A percentile compares a stretch with the other conserved stretches of the same genome.
phyloP scores from a whole-genome alignment of 208 protist species.

The Leishmania mexicana region DNA sequence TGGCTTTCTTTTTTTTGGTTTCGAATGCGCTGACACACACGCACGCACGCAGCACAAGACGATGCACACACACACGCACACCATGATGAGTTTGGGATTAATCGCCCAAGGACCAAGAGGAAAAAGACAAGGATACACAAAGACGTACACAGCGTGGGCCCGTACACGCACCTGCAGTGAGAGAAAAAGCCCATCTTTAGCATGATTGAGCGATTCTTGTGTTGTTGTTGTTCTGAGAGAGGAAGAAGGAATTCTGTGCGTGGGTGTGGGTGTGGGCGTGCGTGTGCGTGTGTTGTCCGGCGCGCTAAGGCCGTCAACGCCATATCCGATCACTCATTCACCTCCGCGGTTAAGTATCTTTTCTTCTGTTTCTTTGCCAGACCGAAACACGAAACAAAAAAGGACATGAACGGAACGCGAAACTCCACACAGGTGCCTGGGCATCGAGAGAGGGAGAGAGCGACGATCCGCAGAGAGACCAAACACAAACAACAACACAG shows the following conservation, averaged over 20 bases:
- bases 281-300: background rate
- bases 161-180: background rate
- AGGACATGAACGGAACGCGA: background rate
- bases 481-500: background rate
- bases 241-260: too few relatives aligned
- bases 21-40: background rate
- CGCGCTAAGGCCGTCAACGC: background rate
- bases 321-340: background rate
- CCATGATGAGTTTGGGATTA: background rate
- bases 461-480: background rate
- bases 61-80: background rate
- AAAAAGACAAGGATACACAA: background rate
- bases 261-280: too few relatives aligned
- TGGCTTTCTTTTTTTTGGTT: background rate
- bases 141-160: background rate
- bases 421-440: background rate
- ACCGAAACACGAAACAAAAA: background rate
- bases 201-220: background rate
- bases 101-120: background rate
- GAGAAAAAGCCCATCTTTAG: background rate
- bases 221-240: background rate
- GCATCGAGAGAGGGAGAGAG: background rate
- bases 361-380: background rate
- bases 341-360: slow-evolving; percentile 2
- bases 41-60: background rate